Evolutionary conservation across 2,329 filamentous ascomycete species (phyloP).

Genomic region (Ophioceras dolichostomum): DNA sequence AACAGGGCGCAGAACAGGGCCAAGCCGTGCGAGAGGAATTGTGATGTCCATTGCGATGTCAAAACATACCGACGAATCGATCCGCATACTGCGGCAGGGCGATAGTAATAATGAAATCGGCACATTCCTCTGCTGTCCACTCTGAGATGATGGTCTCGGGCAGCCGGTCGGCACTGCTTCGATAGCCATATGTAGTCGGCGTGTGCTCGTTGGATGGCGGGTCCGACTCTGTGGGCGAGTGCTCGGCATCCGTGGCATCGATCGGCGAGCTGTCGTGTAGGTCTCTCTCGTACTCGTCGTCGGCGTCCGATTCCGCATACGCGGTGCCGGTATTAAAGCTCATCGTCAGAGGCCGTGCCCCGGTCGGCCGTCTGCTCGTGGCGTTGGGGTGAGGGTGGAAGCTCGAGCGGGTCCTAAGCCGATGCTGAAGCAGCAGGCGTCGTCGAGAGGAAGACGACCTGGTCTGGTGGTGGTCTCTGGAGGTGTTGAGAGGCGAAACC

Average conservation of each 20-base stretch:
- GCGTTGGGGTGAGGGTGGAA: too few relatives aligned
- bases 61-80: constrained; percentile 62
- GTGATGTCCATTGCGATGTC: background rate
- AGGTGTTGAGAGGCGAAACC: too few relatives aligned
- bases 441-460: too few relatives aligned
- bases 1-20: constrained; percentile 8
- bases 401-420: too few relatives aligned
- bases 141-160: constrained; percentile 67
- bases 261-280: constrained; percentile 55
- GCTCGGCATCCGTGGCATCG: constrained; percentile 52
- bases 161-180: constrained; percentile 49
- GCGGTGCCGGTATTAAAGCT: constrained; percentile 54
- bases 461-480: too few relatives aligned
- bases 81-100: constrained; percentile 75
- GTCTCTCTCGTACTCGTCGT: constrained; percentile 73
- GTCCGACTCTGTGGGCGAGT: constrained; percentile 60
- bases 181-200: constrained; percentile 64
- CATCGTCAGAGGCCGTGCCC: constrained; percentile 27
- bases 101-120: constrained; percentile 73
- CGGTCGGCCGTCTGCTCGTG: too few relatives aligned
- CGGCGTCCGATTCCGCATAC: constrained; percentile 69
- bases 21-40: background rate
- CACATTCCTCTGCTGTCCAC: constrained; percentile 79
- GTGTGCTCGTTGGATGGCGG: constrained; percentile 62
- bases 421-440: too few relatives aligned